Base-by-base conservation (phyloP, 2,329 filamentous ascomycete species). In the Trichoderma citrinoviride region DNA sequence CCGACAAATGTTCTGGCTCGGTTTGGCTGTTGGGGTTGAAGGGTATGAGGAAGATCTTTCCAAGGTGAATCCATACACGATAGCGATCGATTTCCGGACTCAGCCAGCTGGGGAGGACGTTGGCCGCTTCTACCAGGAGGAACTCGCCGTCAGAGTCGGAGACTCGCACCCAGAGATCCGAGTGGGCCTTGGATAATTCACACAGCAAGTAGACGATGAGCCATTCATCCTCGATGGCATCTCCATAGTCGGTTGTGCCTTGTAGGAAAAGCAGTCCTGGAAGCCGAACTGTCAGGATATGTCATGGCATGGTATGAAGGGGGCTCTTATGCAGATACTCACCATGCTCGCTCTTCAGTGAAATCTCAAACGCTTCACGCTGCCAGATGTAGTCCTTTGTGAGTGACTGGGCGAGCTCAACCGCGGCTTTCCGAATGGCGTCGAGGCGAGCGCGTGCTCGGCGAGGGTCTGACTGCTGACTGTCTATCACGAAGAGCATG, bases 191-290 rank as follows among this genome's bases (percentile, higher is more conserved):
- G 70, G 89, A 93, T 70, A 98, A 79, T 77, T 96, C 90, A 50
- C 91, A 87, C 33, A 99, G 81, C 5, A 98, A 80, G 77, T 93
- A 97, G 21, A 98, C 93, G 66, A 98, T 89, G 6, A 98, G 85
- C 96, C 95, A 99, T 79, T 99, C 96, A 71, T 99, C 95, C 73
- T 97, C 94, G 4, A 98, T 88, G 0, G 93, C 95, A 77, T 99
- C 96, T 8, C 94, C 93, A 72, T 93, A 98, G 74, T 94, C 91
- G 0, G 92, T 95, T 58, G 83, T 81, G 21, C 94, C 94, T 68
- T 87, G 85, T 6, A 99, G 83, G 68, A 88, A 87, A n/a, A 81
- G 73, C 8, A 86, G 73, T 1, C 82, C 84, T 84, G 53, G 40
- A 25, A 37, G 52, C 10, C 7, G 37, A 3, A 17, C 21, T n/a